phyloP scores from a whole-genome alignment of 345 rosid genomes.

The Eucalyptus pauciflora region DNA sequence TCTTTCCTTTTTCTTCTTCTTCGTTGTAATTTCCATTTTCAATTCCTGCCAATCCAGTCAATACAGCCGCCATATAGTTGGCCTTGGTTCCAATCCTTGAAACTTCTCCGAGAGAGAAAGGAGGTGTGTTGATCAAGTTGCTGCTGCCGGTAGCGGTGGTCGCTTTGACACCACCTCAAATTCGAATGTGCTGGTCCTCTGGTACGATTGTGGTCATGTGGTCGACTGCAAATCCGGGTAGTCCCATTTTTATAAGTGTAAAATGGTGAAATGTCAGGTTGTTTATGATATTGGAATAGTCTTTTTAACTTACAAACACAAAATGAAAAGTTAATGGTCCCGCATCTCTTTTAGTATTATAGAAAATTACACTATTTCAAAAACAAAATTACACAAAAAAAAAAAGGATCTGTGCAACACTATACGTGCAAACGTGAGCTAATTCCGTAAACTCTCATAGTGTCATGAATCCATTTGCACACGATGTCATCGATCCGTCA shows the following conservation, averaged over 20 bases:
- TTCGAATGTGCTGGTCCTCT: too few species aligned
- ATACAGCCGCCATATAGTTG: background rate
- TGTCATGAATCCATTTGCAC: background rate
- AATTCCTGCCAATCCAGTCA: background rate
- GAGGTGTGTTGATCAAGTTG: too few species aligned
- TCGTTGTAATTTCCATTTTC: background rate
- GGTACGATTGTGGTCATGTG: background rate
- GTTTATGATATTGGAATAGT: too few species aligned
- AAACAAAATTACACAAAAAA: too few species aligned
- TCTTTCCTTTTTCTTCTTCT: background rate
- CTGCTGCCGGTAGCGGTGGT: too few species aligned
- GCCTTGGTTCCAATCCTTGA: background rate
- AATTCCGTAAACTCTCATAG: too few species aligned
- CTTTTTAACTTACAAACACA: background rate
- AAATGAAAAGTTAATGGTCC: too few species aligned
- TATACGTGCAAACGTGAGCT: too few species aligned
- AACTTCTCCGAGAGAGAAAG: too few species aligned
- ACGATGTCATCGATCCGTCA: background rate
- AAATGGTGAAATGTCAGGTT: background rate
- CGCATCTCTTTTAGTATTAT: background rate
- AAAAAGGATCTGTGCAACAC: too few species aligned
- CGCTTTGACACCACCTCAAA: too few species aligned
- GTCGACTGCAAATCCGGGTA: background rate
- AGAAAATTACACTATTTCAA: background rate
- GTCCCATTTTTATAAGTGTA: background rate